A percentile compares a stretch with the other conserved stretches of the same genome.
Evolutionary conservation across 2,329 filamentous ascomycete genomes (phyloP).

Genomic region (Pseudogymnoascus sp.): DNA sequence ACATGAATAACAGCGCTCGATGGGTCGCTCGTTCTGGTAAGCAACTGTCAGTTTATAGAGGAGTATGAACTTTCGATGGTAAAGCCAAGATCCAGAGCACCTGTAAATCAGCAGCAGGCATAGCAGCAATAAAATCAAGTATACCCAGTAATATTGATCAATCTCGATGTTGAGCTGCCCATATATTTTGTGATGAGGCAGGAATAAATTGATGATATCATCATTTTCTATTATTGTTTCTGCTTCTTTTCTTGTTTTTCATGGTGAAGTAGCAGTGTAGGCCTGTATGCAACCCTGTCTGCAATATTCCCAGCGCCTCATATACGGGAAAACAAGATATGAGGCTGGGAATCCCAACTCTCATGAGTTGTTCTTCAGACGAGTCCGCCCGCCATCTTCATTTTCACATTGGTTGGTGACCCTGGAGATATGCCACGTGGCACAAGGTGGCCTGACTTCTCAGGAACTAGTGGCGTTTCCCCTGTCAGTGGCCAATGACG

Average conservation of each 20-base stretch:
- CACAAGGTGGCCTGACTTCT: neutral
- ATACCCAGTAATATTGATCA: neutral
- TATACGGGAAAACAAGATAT: neutral
- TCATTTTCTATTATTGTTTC: neutral
- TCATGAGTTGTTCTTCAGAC: neutral
- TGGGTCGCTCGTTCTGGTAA: neutral
- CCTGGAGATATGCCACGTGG: neutral
- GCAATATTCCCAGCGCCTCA: neutral
- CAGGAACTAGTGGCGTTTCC: neutral
- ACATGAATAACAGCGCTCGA: neutral
- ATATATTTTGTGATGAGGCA: neutral
- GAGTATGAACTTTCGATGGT: neutral
- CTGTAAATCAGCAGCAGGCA: neutral
- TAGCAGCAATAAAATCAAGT: neutral
- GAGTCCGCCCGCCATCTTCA: neutral
- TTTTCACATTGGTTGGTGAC: neutral
- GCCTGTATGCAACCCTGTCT: neutral
- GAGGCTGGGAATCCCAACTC: neutral
- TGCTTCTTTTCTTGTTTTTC: neutral
- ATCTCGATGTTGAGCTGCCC: neutral
- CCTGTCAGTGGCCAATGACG: neutral
- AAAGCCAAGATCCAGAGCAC: neutral
- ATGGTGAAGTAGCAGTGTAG: neutral
- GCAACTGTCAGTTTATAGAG: neutral
- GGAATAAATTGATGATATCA: neutral